phyloP scores from a whole-genome alignment of 768 basidiomycete species.

The Russula compacta region DNA sequence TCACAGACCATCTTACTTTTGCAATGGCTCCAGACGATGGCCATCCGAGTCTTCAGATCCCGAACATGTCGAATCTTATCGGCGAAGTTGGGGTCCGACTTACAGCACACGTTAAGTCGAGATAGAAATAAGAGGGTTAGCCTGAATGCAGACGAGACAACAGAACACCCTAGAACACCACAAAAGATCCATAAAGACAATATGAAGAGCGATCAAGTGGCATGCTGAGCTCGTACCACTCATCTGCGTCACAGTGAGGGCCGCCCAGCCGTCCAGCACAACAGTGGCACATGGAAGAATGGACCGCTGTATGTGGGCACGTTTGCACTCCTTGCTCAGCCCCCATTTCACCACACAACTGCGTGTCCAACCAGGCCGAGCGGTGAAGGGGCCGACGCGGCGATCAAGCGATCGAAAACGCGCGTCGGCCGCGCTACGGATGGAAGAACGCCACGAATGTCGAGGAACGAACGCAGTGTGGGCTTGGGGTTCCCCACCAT shows the following conservation, averaged over 20 bases:
- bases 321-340: slow-evolving; percentile 92
- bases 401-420: slow-evolving; percentile 94
- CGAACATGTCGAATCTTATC: slow-evolving; percentile 82
- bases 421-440: slow-evolving; percentile 66
- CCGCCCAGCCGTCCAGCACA: slow-evolving; percentile 38
- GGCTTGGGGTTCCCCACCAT: slow-evolving; percentile 91
- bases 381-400: slow-evolving; percentile 65
- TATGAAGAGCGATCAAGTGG: slow-evolving; percentile 52
- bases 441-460: slow-evolving; percentile 78
- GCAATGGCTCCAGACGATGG: slow-evolving; percentile 76
- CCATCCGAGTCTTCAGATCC: slow-evolving; percentile 82
- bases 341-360: slow-evolving; percentile 93
- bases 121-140: slow-evolving; percentile 52
- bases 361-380: slow-evolving; percentile 77
- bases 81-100: slow-evolving; percentile 80
- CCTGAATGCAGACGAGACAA: slow-evolving; percentile 30
- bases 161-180: slow-evolving; percentile 20
- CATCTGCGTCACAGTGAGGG: slow-evolving; percentile 66
- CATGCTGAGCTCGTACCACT: slow-evolving; percentile 45
- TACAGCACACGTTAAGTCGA: slow-evolving; percentile 28
- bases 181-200: slow-evolving; percentile 23
- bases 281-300: slow-evolving; percentile 32
- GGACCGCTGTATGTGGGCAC: slow-evolving; percentile 21
- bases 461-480: slow-evolving; percentile 69
- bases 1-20: slow-evolving; percentile 87